Conservation (phyloP, 164 flowering plant genomes). For the Macadamia tetraphylla region DNA sequence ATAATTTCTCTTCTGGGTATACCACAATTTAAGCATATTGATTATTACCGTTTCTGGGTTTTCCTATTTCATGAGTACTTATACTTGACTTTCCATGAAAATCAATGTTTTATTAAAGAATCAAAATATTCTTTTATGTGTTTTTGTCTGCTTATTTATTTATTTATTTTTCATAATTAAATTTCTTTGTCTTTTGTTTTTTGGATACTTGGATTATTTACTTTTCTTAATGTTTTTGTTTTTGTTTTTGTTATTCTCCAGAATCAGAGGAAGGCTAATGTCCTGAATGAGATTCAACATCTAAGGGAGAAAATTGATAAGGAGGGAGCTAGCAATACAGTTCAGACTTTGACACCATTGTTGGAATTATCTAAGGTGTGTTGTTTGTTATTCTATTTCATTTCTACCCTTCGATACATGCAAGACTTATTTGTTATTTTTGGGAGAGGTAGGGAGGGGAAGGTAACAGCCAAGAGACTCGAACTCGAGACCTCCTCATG, state of each 20-base stretch:
- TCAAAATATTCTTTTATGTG: background rate
- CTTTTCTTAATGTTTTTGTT: conserved; percentile 4
- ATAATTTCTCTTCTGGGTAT: background rate
- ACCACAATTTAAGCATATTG: background rate
- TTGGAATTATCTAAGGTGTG: conserved; percentile 37
- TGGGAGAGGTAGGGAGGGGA: too few relatives aligned
- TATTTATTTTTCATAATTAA: background rate
- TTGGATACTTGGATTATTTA: background rate
- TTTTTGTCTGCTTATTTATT: too few relatives aligned
- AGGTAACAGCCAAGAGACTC: too few relatives aligned
- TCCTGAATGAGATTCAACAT: conserved; percentile 22
- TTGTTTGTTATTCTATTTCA: conserved; percentile 1
- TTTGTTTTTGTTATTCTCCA: conserved; percentile 7
- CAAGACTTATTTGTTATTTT: background rate
- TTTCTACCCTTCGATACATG: background rate
- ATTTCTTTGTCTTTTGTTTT: background rate
- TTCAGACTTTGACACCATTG: conserved; percentile 27
- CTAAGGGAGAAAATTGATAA: conserved; percentile 27
- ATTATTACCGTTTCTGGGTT: background rate
- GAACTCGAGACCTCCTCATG: too few relatives aligned
- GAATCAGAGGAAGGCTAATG: conserved; percentile 22
- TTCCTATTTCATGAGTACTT: background rate
- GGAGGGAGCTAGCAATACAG: conserved; percentile 18
- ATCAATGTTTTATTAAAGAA: background rate
- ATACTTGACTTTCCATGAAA: background rate